Base-by-base conservation (phyloP, 2,329 filamentous ascomycete species). In the Coniosporium tulheliwenetii region DNA sequence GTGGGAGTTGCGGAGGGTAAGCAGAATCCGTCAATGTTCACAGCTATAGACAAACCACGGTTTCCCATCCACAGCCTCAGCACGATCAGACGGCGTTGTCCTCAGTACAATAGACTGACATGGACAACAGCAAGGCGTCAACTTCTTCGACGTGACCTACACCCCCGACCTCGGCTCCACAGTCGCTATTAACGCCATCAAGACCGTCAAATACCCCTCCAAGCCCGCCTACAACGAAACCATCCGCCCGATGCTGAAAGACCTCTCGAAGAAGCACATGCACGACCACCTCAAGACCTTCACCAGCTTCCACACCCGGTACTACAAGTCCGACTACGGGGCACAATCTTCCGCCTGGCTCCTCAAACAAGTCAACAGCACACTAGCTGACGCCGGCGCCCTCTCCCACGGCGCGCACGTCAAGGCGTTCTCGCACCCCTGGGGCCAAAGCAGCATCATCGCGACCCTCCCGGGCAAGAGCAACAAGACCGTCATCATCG, bases 81-180 rank as follows among this genome's bases (percentile, higher is more conserved):
- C 30, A 41, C 9, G 10, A 5, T 5, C n/a, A 16, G 39, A 33
- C 26, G 32, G 3, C 13, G 39, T 54, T 60, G 32, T 58, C 46
- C 35, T 44, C 36, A n/a, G n/a, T n/a, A n/a, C n/a, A n/a, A n/a
- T n/a, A 3, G 19, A 26, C 19, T 26, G 19, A 26, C 19, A 26
- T 26, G 19, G n/a, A n/a, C 3, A 45, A 33, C 51, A 93, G 85
- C 72, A 83, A 56, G 86, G 86, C 52, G 71, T 79, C 49, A 82
- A 79, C 53, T 96, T 96, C 70, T 93, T 96, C 72, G 89, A 96
- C 63, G 87, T 96, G 54, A 95, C 91, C 45, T 73, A 85, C 35
- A 75, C 78, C 42, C 66, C 69, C 39, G 71, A 81, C 39, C 71
- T 82, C 46, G 82, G 81, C 44, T 52, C 67, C 15, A 41, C 30